These are phyloP conservation scores for Tuber borchii DNA, from an alignment of 495 filamentous ascomycete species.

Conservation along the genomic window DNA sequence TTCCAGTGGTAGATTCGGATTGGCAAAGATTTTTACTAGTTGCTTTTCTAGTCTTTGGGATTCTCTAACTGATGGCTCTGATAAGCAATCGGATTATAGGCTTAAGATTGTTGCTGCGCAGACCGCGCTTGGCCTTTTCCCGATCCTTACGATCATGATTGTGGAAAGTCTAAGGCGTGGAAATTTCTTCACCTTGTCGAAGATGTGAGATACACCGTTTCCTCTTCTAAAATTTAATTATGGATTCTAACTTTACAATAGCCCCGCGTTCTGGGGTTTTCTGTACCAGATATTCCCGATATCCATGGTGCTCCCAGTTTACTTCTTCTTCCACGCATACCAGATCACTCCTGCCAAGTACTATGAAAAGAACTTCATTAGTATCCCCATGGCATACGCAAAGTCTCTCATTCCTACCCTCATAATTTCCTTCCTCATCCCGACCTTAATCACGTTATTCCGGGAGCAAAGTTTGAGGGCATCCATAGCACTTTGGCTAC, in stretches of 20 bases:
- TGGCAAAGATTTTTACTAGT: conserved; percentile 6
- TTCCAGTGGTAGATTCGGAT: background rate
- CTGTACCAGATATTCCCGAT: too few species aligned
- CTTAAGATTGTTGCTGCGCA: conserved; percentile 33
- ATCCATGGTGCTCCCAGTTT: too few species aligned
- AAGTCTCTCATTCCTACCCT: conserved; percentile 43
- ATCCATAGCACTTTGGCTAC: conserved; percentile 20
- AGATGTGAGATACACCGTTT: conserved; percentile 35
- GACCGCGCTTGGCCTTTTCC: conserved; percentile 37
- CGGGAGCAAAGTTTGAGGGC: background rate
- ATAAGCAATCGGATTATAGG: background rate
- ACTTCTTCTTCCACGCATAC: too few species aligned
- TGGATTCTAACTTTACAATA: conserved; percentile 11
- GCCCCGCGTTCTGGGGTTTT: conserved; percentile 39
- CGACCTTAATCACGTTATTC: conserved; percentile 41
- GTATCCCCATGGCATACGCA: too few species aligned
- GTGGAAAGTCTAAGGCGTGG: conserved; percentile 40
- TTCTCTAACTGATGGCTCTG: background rate
- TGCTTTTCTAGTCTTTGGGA: background rate
- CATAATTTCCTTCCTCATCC: conserved; percentile 42
- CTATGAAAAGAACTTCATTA: too few species aligned
- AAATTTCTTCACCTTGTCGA: conserved; percentile 35
- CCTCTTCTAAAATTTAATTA: background rate
- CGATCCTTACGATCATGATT: conserved; percentile 39
- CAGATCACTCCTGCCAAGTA: too few species aligned